Conservation (phyloP, 768 basidiomycete species). For the Tricholomella constricta region DNA sequence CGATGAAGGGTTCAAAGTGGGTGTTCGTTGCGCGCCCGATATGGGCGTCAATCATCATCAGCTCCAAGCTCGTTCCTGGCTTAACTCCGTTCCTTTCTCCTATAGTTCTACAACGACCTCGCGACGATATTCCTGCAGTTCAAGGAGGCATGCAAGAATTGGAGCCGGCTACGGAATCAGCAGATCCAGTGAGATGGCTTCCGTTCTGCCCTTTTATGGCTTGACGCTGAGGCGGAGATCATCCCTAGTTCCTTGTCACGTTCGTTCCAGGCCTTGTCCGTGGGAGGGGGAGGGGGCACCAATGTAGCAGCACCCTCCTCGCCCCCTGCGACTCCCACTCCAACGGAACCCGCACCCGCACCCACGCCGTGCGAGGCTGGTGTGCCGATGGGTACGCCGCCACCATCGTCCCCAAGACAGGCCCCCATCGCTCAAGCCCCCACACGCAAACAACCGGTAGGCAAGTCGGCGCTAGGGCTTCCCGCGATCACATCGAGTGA, state of each 20-base stretch:
- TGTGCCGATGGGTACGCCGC: too few species aligned
- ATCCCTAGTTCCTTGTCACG: slow-evolving; percentile 42
- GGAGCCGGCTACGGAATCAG: slow-evolving; percentile 69
- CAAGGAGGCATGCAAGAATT: slow-evolving; percentile 73
- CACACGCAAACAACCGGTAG: slow-evolving; percentile 3
- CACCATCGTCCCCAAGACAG: too few species aligned
- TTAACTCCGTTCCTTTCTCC: neutral
- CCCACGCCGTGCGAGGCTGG: too few species aligned
- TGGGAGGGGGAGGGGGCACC: neutral
- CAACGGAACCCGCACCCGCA: too few species aligned
- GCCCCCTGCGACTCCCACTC: too few species aligned
- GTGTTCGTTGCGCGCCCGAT: slow-evolving; percentile 11
- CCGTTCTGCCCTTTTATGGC: neutral
- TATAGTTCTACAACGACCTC: slow-evolving; percentile 89
- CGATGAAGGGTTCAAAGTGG: slow-evolving; percentile 86
- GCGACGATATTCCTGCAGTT: slow-evolving; percentile 70
- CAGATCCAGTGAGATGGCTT: slow-evolving; percentile 66
- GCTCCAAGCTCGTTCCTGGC: neutral
- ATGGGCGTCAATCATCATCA: neutral
- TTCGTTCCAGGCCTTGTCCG: slow-evolving; percentile 37
- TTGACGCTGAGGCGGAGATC: slow-evolving; percentile 5
- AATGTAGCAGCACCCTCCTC: too few species aligned
- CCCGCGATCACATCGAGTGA: slow-evolving; percentile 51
- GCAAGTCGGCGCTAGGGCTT: slow-evolving; percentile 37
- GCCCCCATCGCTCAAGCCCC: too few species aligned